phyloP scores from a whole-genome alignment of 1,284 basidiomycete genomes.

The Irpex sp. region DNA sequence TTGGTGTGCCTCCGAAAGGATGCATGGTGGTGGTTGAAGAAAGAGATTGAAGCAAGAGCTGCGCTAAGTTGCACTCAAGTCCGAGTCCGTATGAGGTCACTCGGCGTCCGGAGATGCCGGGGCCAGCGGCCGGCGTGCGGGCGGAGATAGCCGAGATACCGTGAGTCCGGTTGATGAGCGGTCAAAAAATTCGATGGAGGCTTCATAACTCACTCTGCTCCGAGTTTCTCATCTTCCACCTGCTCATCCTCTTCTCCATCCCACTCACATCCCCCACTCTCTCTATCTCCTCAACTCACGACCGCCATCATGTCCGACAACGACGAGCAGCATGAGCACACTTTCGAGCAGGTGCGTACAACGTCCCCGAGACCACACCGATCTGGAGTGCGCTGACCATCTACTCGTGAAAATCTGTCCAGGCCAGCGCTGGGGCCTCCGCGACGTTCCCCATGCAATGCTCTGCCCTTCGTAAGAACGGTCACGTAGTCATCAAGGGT shows the following conservation, averaged over 20 bases:
- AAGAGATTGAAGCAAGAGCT: neutral
- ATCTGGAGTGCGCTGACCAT: slow-evolving; percentile 8
- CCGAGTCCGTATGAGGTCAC: neutral
- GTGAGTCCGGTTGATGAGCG: slow-evolving; percentile 7
- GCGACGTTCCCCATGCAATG: slow-evolving; percentile 94
- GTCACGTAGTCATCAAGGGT: slow-evolving; percentile 98
- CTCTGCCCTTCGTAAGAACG: slow-evolving; percentile 93
- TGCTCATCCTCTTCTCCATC: slow-evolving; percentile 9
- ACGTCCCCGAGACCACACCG: neutral
- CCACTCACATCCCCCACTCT: slow-evolving; percentile 13
- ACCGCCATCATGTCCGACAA: slow-evolving; percentile 68
- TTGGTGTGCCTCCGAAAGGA: slow-evolving; percentile 61
- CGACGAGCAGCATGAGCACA: slow-evolving; percentile 88
- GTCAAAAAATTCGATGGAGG: slow-evolving; percentile 7
- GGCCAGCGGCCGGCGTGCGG: slow-evolving; percentile 24
- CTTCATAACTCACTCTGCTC: slow-evolving; percentile 11
- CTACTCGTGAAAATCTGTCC: slow-evolving; percentile 8
- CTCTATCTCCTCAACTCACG: slow-evolving; percentile 18
- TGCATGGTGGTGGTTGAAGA: slow-evolving; percentile 40
- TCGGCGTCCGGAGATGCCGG: slow-evolving; percentile 2
- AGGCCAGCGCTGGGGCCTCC: slow-evolving; percentile 82
- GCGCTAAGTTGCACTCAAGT: neutral
- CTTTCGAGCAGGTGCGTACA: slow-evolving; percentile 73
- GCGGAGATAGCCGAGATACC: slow-evolving; percentile 12
- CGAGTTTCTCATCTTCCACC: slow-evolving; percentile 17